Evolutionary conservation across 2,329 filamentous ascomycete species (phyloP), one percentile per base, ranked within the genome.

Genomic region (Thelonectria olida): DNA sequence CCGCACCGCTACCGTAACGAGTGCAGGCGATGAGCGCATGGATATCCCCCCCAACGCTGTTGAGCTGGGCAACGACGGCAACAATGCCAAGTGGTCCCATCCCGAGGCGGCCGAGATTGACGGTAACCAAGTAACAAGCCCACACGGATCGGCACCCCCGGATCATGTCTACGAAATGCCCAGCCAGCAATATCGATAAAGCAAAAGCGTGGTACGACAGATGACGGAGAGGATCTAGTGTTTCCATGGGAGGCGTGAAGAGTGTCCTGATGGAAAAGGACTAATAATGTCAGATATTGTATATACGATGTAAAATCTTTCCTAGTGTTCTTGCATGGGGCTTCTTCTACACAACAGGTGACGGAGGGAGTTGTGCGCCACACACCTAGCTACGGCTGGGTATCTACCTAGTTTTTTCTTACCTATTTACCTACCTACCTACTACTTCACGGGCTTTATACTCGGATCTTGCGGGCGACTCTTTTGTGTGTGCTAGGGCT

Each of bases 151-250:
- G 50, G 58, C 68, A 42, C 70, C 68, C 54, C 65, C 75, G 68
- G 63, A 74, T 72, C 64, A 76, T 66, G 77, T 81, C 5, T 81
- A 78, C 58, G 79, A 81, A 72, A 81, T 81, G 79, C 76, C 79
- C 3, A 66, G 75, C 12, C 73, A 80, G 64, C 63, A 58, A 27
- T 80, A 79, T 64, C 72, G 73, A 58, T 80, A 72, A 69, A 67
- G 23, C 2, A 4, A 54, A 27, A 38, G 36, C 9, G 34, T 19
- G n/a, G 25, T 27, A 45, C 19, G 9, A 25, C 34, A 31, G 50
- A 61, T 5, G 19, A 51, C 44, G 58, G 64, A 64, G 39, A 53
- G 66, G 52, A 22, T 56, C 22, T n/a, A n/a, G 44, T 41, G 38
- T 47, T 56, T 34, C 51, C 44, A 49, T 7, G 22, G 52, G 25